phyloP scores from a whole-genome alignment of 2,329 filamentous ascomycete genomes.

The Plenodomus tracheiphilus region DNA sequence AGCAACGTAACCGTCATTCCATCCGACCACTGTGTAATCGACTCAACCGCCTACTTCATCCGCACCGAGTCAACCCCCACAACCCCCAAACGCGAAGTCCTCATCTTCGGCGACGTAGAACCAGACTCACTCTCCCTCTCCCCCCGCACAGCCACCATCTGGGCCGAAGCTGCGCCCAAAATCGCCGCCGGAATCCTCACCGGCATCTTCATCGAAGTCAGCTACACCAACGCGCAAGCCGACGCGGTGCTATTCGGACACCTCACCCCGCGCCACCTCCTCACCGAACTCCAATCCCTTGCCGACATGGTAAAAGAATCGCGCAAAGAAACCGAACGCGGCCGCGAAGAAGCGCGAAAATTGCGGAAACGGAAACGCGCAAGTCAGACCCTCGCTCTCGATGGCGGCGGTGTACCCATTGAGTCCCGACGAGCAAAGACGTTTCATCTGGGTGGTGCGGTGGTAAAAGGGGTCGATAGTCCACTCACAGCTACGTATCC shows the following conservation, averaged over 20 bases:
- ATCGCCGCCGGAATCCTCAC: conserved; percentile 71
- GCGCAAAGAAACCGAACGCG: conserved; percentile 38
- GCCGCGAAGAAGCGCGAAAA: conserved; percentile 41
- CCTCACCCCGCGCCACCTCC: conserved; percentile 78
- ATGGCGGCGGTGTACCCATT: conserved; percentile 6
- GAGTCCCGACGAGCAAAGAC: conserved; percentile 20
- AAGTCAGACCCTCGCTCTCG: conserved; percentile 39
- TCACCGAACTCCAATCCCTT: conserved; percentile 74
- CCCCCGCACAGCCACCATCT: conserved; percentile 80
- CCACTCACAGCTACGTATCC: conserved; percentile 10
- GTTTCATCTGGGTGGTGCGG: conserved; percentile 1
- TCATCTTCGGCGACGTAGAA: conserved; percentile 96
- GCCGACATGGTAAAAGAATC: conserved; percentile 69
- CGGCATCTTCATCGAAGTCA: conserved; percentile 94
- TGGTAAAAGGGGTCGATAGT: conserved; percentile 12
- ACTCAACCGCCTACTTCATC: conserved; percentile 93
- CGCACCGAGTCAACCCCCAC: conserved; percentile 61
- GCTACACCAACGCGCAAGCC: conserved; percentile 79
- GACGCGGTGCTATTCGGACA: conserved; percentile 86
- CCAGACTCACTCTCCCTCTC: conserved; percentile 82
- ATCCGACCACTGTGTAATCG: conserved; percentile 66
- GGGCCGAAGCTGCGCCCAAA: conserved; percentile 87
- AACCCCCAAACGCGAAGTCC: conserved; percentile 63
- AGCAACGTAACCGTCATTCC: conserved; percentile 19
- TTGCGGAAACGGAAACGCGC: conserved; percentile 68